A percentile compares a stretch with the other conserved stretches of the same genome.
phyloP scores from a whole-genome alignment of 352 stramenopile species.

The Lagenidium sp. region DNA sequence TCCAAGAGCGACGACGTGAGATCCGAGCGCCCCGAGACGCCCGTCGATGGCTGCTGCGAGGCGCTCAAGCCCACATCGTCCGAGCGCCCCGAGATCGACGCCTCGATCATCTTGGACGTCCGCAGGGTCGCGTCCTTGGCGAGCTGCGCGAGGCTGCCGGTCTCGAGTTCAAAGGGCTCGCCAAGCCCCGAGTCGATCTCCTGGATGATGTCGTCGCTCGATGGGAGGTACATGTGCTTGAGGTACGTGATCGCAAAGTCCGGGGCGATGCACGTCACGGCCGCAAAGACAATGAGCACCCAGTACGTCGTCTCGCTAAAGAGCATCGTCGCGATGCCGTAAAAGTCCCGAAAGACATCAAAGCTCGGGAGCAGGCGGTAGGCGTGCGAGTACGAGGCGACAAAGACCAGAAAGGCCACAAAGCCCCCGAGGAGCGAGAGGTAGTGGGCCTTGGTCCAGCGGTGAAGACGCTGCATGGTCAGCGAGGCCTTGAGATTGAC shows the following conservation, averaged over 20 bases:
- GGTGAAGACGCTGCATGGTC: conserved; percentile 67
- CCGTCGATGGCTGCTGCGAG: neutral
- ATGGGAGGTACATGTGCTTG: conserved; percentile 77
- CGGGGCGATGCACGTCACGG: conserved; percentile 44
- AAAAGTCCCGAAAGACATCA: conserved; percentile 72
- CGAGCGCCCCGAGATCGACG: conserved; percentile 7
- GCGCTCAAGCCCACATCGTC: conserved; percentile 6
- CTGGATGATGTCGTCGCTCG: conserved; percentile 76
- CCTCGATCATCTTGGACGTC: conserved; percentile 4
- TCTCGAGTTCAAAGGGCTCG: conserved; percentile 10
- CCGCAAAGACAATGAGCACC: conserved; percentile 53
- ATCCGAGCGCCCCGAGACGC: conserved; percentile 18
- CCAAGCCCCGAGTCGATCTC: conserved; percentile 74
- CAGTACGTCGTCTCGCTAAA: conserved; percentile 51
- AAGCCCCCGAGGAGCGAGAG: conserved; percentile 58
- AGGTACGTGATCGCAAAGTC: conserved; percentile 69
- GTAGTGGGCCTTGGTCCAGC: conserved; percentile 70
- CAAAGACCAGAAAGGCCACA: conserved; percentile 57
- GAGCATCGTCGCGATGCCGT: conserved; percentile 44
- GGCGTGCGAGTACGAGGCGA: conserved; percentile 53
- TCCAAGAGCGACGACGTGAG: conserved; percentile 44
- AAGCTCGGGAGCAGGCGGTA: conserved; percentile 51
- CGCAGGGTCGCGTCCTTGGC: neutral
- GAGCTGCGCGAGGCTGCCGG: too few relatives aligned
- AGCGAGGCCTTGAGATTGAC: conserved; percentile 67